These are phyloP conservation scores for Cupressus sempervirens DNA, from an alignment of 75 land plant genomes.

Conservation along the genomic window DNA sequence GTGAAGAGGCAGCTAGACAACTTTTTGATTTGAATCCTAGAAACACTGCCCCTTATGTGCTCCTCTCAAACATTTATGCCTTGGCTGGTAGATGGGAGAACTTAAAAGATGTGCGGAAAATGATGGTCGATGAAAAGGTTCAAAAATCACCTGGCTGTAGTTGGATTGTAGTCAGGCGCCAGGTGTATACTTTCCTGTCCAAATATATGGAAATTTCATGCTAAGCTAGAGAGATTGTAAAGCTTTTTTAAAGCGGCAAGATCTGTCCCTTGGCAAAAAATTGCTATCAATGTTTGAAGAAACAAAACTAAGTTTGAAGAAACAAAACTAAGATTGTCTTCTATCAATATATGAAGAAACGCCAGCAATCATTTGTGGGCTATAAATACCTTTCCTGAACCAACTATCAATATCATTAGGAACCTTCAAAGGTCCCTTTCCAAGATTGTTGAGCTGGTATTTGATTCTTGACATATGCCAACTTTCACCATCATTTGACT, in stretches of 20 bases:
- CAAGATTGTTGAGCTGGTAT: background rate
- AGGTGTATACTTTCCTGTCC: background rate
- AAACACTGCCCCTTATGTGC: conserved; percentile 3
- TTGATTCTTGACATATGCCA: background rate
- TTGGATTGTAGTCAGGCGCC: background rate
- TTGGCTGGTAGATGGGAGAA: background rate
- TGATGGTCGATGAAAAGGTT: background rate
- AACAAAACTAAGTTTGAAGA: background rate
- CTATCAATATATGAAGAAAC: background rate
- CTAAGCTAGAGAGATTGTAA: background rate
- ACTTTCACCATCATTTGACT: background rate
- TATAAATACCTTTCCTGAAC: background rate
- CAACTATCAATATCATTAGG: background rate
- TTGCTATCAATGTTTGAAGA: background rate
- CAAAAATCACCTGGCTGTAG: background rate
- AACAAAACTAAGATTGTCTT: background rate
- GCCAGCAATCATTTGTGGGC: background rate
- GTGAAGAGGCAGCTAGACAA: background rate
- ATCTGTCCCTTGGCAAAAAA: background rate
- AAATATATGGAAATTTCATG: background rate
- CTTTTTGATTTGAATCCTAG: background rate
- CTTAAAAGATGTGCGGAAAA: background rate
- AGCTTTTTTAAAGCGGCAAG: background rate
- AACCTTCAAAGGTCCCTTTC: background rate
- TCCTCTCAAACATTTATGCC: conserved; percentile 12